Base-by-base conservation (phyloP, 169 alveolate species). In the Plasmodium billcollinsi region DNA sequence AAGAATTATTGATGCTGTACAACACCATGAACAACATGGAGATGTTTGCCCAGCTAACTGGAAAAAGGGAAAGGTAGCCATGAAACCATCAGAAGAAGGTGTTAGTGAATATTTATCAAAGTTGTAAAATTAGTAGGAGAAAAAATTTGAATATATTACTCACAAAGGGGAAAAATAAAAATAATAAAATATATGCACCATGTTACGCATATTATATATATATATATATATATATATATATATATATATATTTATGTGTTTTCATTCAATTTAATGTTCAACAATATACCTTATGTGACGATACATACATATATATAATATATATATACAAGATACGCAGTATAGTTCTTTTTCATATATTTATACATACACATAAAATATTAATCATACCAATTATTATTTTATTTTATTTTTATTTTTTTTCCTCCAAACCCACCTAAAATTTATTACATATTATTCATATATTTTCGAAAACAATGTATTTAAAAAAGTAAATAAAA, bases 11-110 rank as follows among this genome's bases (percentile, higher is more conserved):
- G 98, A 99, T 72, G 99, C 99, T 12, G 94, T 98, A 94, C 98
- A 98, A 93, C 97, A 93, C 94, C 95, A 96, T 91, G 99, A 99
- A 91, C 97, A 96, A 91, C 89, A 96, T 93, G 99, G 99, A 59
- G 99, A 98, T 89, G 99, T 98, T 52, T 99, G 99, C 94, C 99
- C 99, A 70, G 99, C 99, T 33, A 96, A 97, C 93, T 98, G 99
- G 99, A 95, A 95, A 92, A 98, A 98, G 67, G 99, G 99, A 50
- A 94, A 93, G 63, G 96, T 93, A 85, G 97, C 99, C 70, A 98
- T 99, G 99, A 95, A 96, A 49, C 98, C 99, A 58, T 97, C 99
- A 43, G 95, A 95, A 26, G 99, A 96, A 54, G 98, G 98, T 33
- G 99, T 97, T 29, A 89, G 96, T 66, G 90, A 76, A 50, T 96